Base-by-base conservation (phyloP, 305 asterid species). In the Solanum hybrid region DNA sequence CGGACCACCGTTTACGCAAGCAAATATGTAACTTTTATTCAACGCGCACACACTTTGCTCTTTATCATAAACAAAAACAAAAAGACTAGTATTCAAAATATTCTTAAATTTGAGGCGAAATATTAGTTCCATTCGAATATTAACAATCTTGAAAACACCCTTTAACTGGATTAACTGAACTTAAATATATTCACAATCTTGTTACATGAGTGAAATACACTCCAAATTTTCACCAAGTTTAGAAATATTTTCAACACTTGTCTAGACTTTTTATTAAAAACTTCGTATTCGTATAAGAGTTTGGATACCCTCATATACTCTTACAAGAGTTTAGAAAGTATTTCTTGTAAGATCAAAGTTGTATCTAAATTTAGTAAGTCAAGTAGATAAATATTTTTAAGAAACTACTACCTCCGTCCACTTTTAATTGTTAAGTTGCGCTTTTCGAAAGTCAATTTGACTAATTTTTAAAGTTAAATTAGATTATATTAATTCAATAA, bases 341-440 rank as follows among this genome's bases (percentile, higher is more conserved):
- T 61, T 57, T 57, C 10, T 57, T 61, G 72, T 0, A 20, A 61
- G 72, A 20, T 57, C 24, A 57, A 57, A 57, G 0, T 0, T 6
- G 70, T 0, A 57, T 57, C n/a, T 57, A 17, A 57, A 0, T 17
- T 57, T 57, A 17, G 10, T 7, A 57, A 6, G 7, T 45, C 61
- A 45, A 45, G 7, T 45, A 45, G 61, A 45, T 45, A 45, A 45
- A 14, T 45, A 45, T 45, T 45, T 45, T 45, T 14, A 20, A 57
- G 61, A 41, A 57, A 57, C 2, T 57, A 17, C 70, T 6, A 57
- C 0, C n/a, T 17, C 24, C 10, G 3, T 17, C 4, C n/a, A 57
- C 2, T 2, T 57, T 57, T 57, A 7, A 57, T 57, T 57, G 4
- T 57, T 0, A 17, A 0, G n/a, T 57, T 17, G 0, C 1, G 0